Base-by-base conservation (phyloP, 164 flowering plant species). In the Nymphaea thermarum region DNA sequence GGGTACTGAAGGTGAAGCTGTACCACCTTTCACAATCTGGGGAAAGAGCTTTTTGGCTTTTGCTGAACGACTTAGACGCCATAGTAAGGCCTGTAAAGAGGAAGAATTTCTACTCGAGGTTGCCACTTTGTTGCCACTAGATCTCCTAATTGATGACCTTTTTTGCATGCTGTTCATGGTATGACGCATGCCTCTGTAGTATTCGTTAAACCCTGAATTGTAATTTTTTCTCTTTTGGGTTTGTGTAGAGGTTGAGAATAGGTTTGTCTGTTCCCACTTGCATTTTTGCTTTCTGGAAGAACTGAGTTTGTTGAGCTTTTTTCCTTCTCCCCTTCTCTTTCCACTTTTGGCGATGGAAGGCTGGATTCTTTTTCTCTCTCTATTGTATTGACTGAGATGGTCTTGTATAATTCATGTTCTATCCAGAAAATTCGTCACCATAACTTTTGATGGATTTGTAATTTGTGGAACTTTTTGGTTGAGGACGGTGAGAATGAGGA, bases 1-100 rank as follows among this genome's bases (percentile, higher is more conserved):
- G 64, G 79, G 73, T 93, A 89, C 73, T 91, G 74, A 75, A 65
- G 57, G 14, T 51, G 12, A 15, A 51, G 57, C 36, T 25, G 57
- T 4, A 15, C 57, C 57, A 15, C 57, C 57, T 51, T 51, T 15
- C 3, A 15, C 57, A 51, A 8, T 10, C 57, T 8, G 14, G 57
- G 2, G 8, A 3, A 15, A 51, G 57, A 51, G 4, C 36, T 25
- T 51, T 51, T 51, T 51, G 14, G 57, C 36, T 51, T 51, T 51
- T 3, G 14, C 15, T 8, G 57, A 51, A 15, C 8, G 8, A 3
- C 14, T 51, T 51, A 51, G 57, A 8, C 14, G 57, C 12, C 14
- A 15, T 10, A 51, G 57, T 25, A 51, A 51, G 57, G 57, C 57
- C 57, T 51, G 8, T 51, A 2, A 5, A 51, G 57, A 51, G 12